Conservation (phyloP, 2,329 filamentous ascomycete species). For the Neophaeococcomyces aloes region DNA sequence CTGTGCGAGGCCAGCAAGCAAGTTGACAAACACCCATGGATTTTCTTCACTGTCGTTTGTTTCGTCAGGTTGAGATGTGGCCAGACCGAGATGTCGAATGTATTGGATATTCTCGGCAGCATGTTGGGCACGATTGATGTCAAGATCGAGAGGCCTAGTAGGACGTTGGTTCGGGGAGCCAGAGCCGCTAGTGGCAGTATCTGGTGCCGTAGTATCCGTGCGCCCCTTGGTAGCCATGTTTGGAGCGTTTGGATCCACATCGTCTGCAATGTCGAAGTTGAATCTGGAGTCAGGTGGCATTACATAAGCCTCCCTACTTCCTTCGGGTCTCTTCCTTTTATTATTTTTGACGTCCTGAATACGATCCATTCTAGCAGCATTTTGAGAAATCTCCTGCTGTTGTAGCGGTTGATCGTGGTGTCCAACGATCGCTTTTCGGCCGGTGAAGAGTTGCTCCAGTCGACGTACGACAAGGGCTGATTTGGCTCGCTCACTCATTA, state of each 20-base stretch:
- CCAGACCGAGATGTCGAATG: constrained; percentile 23
- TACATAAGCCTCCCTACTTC: constrained; percentile 34
- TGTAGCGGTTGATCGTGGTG: constrained; percentile 42
- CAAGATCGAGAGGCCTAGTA: constrained; percentile 64
- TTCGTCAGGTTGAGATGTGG: constrained; percentile 11
- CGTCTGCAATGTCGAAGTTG: constrained; percentile 11
- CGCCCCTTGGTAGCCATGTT: background rate
- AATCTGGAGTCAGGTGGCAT: constrained; percentile 24
- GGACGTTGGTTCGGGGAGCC: constrained; percentile 58
- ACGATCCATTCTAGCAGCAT: constrained; percentile 35
- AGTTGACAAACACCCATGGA: constrained; percentile 32
- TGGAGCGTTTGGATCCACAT: constrained; percentile 1
- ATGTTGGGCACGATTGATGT: constrained; percentile 64
- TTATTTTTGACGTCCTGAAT: constrained; percentile 18
- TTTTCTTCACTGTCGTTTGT: constrained; percentile 8
- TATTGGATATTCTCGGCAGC: constrained; percentile 64
- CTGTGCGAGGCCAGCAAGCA: constrained; percentile 72
- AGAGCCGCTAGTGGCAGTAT: constrained; percentile 6
- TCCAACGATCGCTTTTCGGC: constrained; percentile 43
- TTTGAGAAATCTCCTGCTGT: constrained; percentile 47
- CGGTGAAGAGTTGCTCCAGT: constrained; percentile 72
- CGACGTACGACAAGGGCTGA: constrained; percentile 67
- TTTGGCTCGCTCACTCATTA: constrained; percentile 61
- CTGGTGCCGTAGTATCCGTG: background rate
- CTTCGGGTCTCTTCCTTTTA: constrained; percentile 22